These are phyloP conservation scores for Colletotrichum simmondsii DNA, from an alignment of 2,329 filamentous ascomycete species.

Conservation along the genomic window DNA sequence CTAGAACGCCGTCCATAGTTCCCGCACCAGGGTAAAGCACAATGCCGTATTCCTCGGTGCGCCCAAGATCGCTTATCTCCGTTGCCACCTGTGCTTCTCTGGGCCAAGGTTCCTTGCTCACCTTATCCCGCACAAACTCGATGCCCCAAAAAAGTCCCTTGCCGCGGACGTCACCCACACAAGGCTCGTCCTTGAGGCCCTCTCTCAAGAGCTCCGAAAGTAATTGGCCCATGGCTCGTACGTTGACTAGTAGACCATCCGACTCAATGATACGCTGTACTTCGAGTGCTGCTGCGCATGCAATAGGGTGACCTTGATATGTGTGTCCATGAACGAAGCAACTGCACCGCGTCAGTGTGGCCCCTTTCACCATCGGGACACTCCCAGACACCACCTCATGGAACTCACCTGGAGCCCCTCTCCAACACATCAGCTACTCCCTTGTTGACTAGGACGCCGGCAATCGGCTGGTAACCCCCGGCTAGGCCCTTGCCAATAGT, in stretches of 20 bases:
- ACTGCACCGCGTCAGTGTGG: constrained; percentile 39
- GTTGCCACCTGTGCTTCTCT: constrained; percentile 44
- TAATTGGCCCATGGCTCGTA: constrained; percentile 42
- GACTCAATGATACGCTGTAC: constrained; percentile 50
- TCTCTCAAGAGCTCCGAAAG: constrained; percentile 42
- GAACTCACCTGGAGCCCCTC: constrained; percentile 50
- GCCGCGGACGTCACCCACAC: constrained; percentile 53
- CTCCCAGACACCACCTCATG: neutral
- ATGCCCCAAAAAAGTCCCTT: constrained; percentile 58
- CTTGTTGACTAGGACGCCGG: constrained; percentile 61
- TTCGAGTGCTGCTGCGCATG: constrained; percentile 49
- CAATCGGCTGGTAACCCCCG: constrained; percentile 65
- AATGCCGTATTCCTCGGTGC: constrained; percentile 47
- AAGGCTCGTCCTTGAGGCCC: constrained; percentile 41
- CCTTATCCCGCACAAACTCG: constrained; percentile 54
- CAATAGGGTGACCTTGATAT: constrained; percentile 54
- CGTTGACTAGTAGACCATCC: constrained; percentile 46
- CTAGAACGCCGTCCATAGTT: constrained; percentile 66
- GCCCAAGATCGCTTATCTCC: constrained; percentile 40
- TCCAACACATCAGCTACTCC: constrained; percentile 61
- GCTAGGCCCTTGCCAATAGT: constrained; percentile 69
- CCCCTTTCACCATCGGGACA: constrained; percentile 27
- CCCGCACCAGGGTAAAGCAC: constrained; percentile 72
- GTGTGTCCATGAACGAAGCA: constrained; percentile 69
- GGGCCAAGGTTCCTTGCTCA: constrained; percentile 49